Evolutionary conservation across 257 asterid species (phyloP), one percentile per base, ranked within the genome.

Genomic region (Solanum piurae): DNA sequence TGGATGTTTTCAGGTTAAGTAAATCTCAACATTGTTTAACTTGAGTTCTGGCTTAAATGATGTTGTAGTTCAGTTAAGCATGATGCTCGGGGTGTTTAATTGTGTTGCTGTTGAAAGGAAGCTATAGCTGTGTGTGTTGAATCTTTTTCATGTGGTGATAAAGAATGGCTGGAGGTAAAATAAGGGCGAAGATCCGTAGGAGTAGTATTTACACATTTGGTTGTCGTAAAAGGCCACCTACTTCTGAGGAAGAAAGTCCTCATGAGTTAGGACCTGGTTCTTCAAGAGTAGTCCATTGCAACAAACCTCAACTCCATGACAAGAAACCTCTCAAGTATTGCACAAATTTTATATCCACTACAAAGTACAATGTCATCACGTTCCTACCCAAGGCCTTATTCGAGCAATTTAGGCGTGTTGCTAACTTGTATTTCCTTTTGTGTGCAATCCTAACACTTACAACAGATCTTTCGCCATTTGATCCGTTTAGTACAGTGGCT

Each of bases 331-430:
- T 92, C 68, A 94, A 90, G 58, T 97, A 97, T 87, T 92, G 97
- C 90, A 25, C 91, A 10, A 97, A 97, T 89, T 92, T 94, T 60
- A 95, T 95, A 89, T 91, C 99, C 49, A 97, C 99, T 68, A 97
- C 99, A 5, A 97, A 97, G 92, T 97, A 97, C 91, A 97, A 97
- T 90, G 83, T 95, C 89, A 79, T 94, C 49, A 92, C 98, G 8
- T 97, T 97, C 93, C 88, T 97, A 85, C 99, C 99, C 29, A 97
- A 95, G 94, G 99, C 99, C 73, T 86, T 93, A 83, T 95, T 95
- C 58, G 99, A 97, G 89, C 99, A 97, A 87, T 97, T 97, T 90
- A 92, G 98, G 73, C 98, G 99, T 33, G 98, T 97, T 83, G 98
- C 98, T 89, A 95, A 95, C 90, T 86, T 97, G 89, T 97, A 97